These are phyloP conservation scores for Mycena vulgaris DNA, from an alignment of 768 basidiomycete species.

Conservation along the genomic window DNA sequence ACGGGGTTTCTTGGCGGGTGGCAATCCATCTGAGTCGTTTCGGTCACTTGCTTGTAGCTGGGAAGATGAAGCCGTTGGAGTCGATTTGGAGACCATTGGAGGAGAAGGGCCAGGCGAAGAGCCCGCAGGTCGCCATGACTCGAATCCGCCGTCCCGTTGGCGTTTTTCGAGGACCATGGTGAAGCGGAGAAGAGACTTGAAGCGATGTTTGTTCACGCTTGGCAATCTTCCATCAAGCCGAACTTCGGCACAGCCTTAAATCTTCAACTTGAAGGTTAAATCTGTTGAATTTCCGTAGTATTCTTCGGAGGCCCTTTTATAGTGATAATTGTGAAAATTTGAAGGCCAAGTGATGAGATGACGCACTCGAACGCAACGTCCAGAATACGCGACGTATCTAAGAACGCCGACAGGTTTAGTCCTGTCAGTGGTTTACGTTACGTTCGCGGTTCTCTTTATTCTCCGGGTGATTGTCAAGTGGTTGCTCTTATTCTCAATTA, in stretches of 20 bases:
- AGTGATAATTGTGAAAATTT: too few relatives aligned
- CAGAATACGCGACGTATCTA: too few relatives aligned
- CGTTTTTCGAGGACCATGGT: slow-evolving; percentile 46
- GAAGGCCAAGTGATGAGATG: too few relatives aligned
- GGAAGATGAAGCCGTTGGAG: slow-evolving; percentile 16
- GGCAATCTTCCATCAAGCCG: not conserved
- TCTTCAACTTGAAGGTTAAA: too few relatives aligned
- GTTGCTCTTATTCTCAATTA: too few relatives aligned
- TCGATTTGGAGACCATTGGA: slow-evolving; percentile 1
- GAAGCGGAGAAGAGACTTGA: not conserved
- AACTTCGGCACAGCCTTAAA: not conserved
- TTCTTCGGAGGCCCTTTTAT: too few relatives aligned
- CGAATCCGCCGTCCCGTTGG: slow-evolving; percentile 47
- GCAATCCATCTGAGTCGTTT: slow-evolving; percentile 9
- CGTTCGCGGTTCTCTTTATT: not conserved
- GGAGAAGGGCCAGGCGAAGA: not conserved
- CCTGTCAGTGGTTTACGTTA: not conserved
- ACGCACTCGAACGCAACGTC: too few relatives aligned
- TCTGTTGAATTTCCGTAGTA: too few relatives aligned
- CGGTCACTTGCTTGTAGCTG: not conserved
- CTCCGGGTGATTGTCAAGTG: too few relatives aligned
- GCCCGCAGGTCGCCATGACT: slow-evolving; percentile 37
- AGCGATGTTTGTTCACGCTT: not conserved
- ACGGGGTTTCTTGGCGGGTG: slow-evolving; percentile 41
- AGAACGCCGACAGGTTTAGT: not conserved